A percentile compares a stretch with the other conserved stretches of the same genome.
Evolutionary conservation across 2,329 filamentous ascomycete species (phyloP).

Genomic region (Alternaria hordeiaustralica): DNA sequence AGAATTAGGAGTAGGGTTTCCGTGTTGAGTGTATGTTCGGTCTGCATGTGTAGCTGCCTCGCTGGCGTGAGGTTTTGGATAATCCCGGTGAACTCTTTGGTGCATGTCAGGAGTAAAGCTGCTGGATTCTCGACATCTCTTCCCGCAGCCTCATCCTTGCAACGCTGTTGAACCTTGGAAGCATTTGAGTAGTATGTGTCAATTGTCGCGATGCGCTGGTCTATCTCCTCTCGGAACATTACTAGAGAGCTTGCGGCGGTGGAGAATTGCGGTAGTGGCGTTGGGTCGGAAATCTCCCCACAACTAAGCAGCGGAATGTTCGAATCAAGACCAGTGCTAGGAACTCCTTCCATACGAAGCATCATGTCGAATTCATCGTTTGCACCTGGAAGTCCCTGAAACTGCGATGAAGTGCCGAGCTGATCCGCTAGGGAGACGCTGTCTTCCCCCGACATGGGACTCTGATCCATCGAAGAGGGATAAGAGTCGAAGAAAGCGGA

Average conservation of each 20-base stretch:
- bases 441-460: not conserved
- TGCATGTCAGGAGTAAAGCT: not conserved
- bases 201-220: not conserved
- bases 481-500: not conserved
- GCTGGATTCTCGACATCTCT: not conserved
- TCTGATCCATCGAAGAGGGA: not conserved
- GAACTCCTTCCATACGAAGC: too few species aligned
- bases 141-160: not conserved
- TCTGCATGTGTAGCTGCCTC: not conserved
- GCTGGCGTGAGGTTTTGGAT: too few species aligned
- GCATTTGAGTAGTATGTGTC: not conserved
- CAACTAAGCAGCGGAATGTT: too few species aligned
- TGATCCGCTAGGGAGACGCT: not conserved
- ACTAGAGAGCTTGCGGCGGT: not conserved
- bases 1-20: not conserved
- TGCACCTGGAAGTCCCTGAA: not conserved
- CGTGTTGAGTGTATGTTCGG: not conserved
- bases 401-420: not conserved
- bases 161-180: not conserved
- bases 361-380: not conserved
- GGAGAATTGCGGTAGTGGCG: too few species aligned
- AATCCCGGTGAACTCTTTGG: not conserved
- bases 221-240: not conserved
- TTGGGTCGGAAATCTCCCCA: too few species aligned
- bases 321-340: too few species aligned